A percentile compares a stretch with the other conserved stretches of the same genome.
These are phyloP conservation scores for Hyphodiscus sp. DNA, from an alignment of 2,329 filamentous ascomycete species.

Conservation along the genomic window DNA sequence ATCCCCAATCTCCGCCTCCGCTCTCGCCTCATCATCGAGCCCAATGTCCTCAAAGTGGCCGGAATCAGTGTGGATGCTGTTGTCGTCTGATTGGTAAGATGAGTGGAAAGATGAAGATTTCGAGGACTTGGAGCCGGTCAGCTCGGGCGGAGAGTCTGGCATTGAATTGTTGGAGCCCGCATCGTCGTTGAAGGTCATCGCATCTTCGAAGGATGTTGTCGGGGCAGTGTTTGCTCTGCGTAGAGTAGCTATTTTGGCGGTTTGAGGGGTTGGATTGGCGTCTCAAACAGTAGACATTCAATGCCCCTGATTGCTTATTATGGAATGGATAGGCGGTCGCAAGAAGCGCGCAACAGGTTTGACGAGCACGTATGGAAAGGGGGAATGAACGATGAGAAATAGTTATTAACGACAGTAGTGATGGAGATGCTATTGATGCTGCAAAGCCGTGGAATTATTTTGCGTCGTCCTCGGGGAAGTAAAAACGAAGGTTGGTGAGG, in stretches of 20 bases:
- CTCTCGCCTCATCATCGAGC: conserved; percentile 59
- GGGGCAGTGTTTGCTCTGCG: conserved; percentile 20
- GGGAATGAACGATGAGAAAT: conserved; percentile 1
- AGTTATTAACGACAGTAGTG: background rate
- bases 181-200: conserved; percentile 24
- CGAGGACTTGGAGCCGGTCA: conserved; percentile 80
- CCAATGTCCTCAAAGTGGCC: conserved; percentile 92
- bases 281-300: conserved; percentile 1
- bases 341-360: background rate
- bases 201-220: conserved; percentile 23
- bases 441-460: conserved; percentile 8
- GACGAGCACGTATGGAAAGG: conserved; percentile 1
- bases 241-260: conserved; percentile 30
- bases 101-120: conserved; percentile 87
- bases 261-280: conserved; percentile 3
- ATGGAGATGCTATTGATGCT: conserved; percentile 6
- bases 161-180: conserved; percentile 18
- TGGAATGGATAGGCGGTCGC: background rate
- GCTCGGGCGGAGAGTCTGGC: conserved; percentile 67
- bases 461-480: background rate
- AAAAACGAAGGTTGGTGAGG: background rate
- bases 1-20: conserved; percentile 24
- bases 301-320: background rate
- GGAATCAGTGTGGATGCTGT: conserved; percentile 62
- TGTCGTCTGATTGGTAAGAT: conserved; percentile 65